Conservation (phyloP, 257 asterid genomes). For the Nicotiana knightiana region DNA sequence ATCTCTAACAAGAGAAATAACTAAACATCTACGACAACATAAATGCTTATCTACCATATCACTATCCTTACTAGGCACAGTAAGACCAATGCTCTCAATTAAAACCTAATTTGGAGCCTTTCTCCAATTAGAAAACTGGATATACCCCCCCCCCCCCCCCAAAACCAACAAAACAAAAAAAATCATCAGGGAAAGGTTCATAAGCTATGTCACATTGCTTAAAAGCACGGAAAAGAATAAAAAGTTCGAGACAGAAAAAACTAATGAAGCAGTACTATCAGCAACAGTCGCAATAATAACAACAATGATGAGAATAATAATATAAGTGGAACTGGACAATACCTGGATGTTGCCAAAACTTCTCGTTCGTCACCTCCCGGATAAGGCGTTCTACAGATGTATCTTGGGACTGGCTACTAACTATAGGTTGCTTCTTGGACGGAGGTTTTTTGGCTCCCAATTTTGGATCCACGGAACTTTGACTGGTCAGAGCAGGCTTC, state of each 20-base stretch:
- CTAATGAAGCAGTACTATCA: neutral
- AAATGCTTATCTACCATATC: neutral
- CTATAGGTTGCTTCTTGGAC: conserved; percentile 51
- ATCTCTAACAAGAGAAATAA: neutral
- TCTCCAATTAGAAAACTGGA: neutral
- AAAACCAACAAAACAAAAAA: neutral
- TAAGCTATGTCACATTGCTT: neutral
- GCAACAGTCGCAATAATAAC: neutral
- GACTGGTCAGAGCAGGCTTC: conserved; percentile 51
- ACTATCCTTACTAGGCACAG: neutral
- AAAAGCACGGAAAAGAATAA: neutral
- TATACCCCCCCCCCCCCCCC: neutral
- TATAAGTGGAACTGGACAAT: conserved; percentile 7
- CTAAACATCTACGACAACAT: neutral
- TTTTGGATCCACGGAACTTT: conserved; percentile 48
- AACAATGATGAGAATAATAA: conserved; percentile 1
- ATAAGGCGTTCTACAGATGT: conserved; percentile 92
- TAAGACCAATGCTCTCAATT: neutral
- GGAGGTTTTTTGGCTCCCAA: conserved; percentile 58
- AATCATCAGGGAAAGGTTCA: neutral
- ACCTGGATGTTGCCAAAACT: conserved; percentile 98
- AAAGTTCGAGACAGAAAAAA: neutral
- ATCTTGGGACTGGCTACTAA: conserved; percentile 63
- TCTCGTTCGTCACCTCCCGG: conserved; percentile 96
- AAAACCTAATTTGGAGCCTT: neutral